These are phyloP conservation scores for Neurospora sp. DNA, from an alignment of 495 filamentous ascomycete species.

Conservation along the genomic window DNA sequence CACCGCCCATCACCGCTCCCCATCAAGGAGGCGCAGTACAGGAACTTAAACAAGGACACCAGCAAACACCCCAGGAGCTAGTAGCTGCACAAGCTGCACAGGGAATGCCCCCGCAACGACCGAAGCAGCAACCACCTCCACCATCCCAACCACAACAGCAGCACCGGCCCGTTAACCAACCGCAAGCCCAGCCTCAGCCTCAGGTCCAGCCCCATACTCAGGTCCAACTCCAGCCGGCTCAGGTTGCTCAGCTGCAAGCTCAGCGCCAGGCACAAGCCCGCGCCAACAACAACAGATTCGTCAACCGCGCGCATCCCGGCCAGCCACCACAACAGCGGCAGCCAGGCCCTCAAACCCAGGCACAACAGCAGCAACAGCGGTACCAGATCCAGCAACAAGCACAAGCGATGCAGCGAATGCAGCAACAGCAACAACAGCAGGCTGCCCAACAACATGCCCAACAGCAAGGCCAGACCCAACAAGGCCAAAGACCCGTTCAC, in stretches of 20 bases:
- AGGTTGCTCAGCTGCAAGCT: background rate
- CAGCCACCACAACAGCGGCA: constrained; percentile 10
- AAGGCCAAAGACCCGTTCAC: constrained; percentile 1
- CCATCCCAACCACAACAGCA: background rate
- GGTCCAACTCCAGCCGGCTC: constrained; percentile 2
- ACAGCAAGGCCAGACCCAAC: background rate
- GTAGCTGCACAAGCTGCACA: background rate
- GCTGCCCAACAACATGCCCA: constrained; percentile 5
- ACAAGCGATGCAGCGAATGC: background rate
- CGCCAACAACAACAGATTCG: constrained; percentile 4
- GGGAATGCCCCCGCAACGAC: background rate
- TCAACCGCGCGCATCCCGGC: background rate
- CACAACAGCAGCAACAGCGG: constrained; percentile 5
- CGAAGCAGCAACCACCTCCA: background rate
- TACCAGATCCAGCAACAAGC: constrained; percentile 3
- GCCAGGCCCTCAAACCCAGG: background rate
- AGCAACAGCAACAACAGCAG: constrained; percentile 17
- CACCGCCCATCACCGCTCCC: background rate
- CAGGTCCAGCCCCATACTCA: background rate
- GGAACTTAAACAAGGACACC: background rate
- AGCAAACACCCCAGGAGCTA: background rate
- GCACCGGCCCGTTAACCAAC: background rate
- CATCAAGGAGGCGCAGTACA: background rate
- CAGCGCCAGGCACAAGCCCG: background rate
- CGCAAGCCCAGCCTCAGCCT: background rate